Percentiles rank a stretch among this genome's conserved stretches.
phyloP scores from a whole-genome alignment of 805 yeast species.

The Cyberlindnera bimundalis region DNA sequence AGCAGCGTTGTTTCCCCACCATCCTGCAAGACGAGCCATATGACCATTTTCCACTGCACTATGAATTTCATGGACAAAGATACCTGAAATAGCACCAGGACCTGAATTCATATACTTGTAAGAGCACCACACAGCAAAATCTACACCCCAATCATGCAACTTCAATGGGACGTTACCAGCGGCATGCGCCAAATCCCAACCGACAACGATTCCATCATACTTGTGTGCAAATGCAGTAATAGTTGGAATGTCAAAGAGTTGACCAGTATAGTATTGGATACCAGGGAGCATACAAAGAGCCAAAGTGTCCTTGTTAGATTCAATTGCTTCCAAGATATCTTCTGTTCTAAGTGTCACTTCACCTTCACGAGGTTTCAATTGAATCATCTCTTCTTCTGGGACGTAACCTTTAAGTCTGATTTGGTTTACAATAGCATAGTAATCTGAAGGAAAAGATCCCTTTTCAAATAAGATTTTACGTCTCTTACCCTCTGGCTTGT shows the following conservation, averaged over 20 bases:
- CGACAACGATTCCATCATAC: slow-evolving; percentile 50
- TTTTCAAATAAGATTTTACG: slow-evolving; percentile 78
- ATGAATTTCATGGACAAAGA: slow-evolving; percentile 62
- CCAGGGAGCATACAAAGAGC: slow-evolving; percentile 84
- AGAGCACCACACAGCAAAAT: slow-evolving; percentile 93
- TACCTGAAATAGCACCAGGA: slow-evolving; percentile 90
- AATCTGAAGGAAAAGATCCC: slow-evolving; percentile 90
- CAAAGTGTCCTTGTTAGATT: slow-evolving; percentile 52
- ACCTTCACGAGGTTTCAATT: slow-evolving; percentile 56
- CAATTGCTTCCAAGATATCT: slow-evolving; percentile 56
- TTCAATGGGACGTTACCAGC: slow-evolving; percentile 78
- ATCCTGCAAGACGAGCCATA: slow-evolving; percentile 80
- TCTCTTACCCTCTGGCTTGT: slow-evolving; percentile 56
- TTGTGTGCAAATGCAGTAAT: slow-evolving; percentile 64
- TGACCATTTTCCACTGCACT: slow-evolving; percentile 31
- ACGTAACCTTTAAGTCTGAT: slow-evolving; percentile 56
- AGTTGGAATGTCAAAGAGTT: slow-evolving; percentile 66
- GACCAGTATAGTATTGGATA: slow-evolving; percentile 91
- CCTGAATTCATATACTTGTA: slow-evolving; percentile 90
- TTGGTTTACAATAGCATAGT: slow-evolving; percentile 77
- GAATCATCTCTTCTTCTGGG: slow-evolving; percentile 54
- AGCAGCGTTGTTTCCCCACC: slow-evolving; percentile 89
- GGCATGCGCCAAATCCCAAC: slow-evolving; percentile 97
- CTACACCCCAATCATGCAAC: slow-evolving; percentile 86
- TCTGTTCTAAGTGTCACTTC: slow-evolving; percentile 57